phyloP scores from a whole-genome alignment of 768 basidiomycete genomes.

The Ramaria sp. region DNA sequence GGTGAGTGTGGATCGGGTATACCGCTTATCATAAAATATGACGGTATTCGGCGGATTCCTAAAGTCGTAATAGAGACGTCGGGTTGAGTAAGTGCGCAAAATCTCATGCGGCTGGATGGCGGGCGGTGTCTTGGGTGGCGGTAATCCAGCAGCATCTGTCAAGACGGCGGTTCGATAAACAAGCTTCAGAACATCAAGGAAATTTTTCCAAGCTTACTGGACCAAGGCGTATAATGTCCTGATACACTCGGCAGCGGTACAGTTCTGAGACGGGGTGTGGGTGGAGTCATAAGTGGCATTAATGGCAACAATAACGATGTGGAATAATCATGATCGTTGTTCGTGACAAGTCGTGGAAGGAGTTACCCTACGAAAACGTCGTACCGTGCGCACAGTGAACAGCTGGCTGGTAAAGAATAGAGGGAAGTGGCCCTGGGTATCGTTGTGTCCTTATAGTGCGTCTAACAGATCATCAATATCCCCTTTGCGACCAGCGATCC shows the following conservation, averaged over 20 bases:
- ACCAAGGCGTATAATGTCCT: neutral
- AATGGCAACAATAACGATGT: neutral
- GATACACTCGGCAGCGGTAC: neutral
- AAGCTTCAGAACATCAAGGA: neutral
- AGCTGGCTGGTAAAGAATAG: too few relatives aligned
- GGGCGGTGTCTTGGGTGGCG: neutral
- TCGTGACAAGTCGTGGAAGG: neutral
- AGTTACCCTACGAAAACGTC: neutral
- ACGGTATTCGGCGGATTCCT: neutral
- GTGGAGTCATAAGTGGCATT: neutral
- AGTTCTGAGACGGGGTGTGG: constrained; percentile 3
- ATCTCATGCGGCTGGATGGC: neutral
- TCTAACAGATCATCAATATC: neutral
- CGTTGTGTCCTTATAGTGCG: neutral
- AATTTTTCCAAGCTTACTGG: neutral
- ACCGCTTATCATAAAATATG: neutral
- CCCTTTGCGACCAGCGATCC: neutral
- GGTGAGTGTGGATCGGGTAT: neutral
- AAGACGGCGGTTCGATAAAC: neutral
- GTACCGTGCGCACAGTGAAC: neutral
- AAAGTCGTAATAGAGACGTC: constrained; percentile 4
- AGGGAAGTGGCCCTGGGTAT: neutral
- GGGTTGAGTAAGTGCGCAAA: neutral
- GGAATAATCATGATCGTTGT: neutral
- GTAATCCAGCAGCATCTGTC: neutral